phyloP scores from a whole-genome alignment of 805 yeast genomes.

The Torulaspora gathmanii region DNA sequence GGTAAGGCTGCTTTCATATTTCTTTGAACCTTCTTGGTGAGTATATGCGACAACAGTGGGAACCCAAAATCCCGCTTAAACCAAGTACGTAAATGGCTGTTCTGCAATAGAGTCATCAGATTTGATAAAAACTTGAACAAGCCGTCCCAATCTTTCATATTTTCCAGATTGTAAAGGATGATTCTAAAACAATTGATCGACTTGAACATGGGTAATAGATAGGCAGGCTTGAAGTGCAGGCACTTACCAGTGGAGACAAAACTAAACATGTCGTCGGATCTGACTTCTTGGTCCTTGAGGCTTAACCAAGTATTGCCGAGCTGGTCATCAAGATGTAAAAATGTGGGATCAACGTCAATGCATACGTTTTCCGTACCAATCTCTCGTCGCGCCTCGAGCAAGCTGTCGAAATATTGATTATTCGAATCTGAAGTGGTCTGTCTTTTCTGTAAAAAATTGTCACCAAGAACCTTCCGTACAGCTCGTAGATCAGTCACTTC shows the following conservation, averaged over 20 bases:
- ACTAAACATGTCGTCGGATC: slow-evolving; percentile 12
- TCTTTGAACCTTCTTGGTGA: slow-evolving; percentile 14
- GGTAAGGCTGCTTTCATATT: slow-evolving; percentile 29
- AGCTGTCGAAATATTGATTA: background rate
- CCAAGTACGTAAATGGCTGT: slow-evolving; percentile 13
- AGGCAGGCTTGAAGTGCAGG: slow-evolving; percentile 17
- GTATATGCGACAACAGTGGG: slow-evolving; percentile 19
- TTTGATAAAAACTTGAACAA: slow-evolving; percentile 18
- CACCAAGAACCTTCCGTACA: slow-evolving; percentile 4
- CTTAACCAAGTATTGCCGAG: background rate
- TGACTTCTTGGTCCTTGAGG: background rate
- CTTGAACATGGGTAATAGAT: slow-evolving; percentile 18
- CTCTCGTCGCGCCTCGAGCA: background rate
- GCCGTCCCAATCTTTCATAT: slow-evolving; percentile 10
- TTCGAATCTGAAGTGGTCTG: background rate
- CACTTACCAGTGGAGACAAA: slow-evolving; percentile 21
- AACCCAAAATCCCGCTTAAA: slow-evolving; percentile 25
- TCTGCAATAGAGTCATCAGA: slow-evolving; percentile 18
- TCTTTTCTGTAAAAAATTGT: slow-evolving; percentile 11
- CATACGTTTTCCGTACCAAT: background rate
- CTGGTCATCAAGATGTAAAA: background rate
- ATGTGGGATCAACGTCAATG: slow-evolving; percentile 2
- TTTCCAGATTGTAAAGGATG: slow-evolving; percentile 17
- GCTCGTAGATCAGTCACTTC: slow-evolving; percentile 3
- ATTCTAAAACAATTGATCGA: slow-evolving; percentile 18